A percentile compares a stretch with the other conserved stretches of the same genome.
These are phyloP conservation scores for Boechera retrofracta DNA, from an alignment of 345 rosid genomes.

Conservation along the genomic window DNA sequence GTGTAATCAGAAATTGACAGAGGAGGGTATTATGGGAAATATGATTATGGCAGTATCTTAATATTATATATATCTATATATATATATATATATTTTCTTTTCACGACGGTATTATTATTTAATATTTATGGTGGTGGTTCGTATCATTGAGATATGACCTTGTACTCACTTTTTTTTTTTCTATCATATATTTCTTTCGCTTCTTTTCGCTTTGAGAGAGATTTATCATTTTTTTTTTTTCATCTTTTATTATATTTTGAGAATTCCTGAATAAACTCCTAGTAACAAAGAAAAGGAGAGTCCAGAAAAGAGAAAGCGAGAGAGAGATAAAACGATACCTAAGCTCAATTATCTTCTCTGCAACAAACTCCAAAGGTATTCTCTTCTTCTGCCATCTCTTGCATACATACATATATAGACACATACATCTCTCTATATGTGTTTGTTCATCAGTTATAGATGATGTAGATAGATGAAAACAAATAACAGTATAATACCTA, in stretches of 20 bases:
- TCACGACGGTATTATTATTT: slow-evolving; percentile 8
- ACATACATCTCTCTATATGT: not conserved
- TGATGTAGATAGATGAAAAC: slow-evolving; percentile 8
- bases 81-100: not conserved
- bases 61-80: not conserved
- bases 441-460: slow-evolving; percentile 35
- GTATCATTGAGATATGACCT: slow-evolving; percentile 49
- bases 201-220: slow-evolving; percentile 30
- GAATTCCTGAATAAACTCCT: slow-evolving; percentile 31
- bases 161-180: slow-evolving; percentile 35
- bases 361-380: slow-evolving; percentile 52
- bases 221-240: slow-evolving; percentile 27
- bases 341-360: slow-evolving; percentile 50
- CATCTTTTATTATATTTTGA: slow-evolving; percentile 5
- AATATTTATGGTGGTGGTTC: slow-evolving; percentile 44
- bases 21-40: slow-evolving; percentile 1
- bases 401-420: not conserved
- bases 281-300: slow-evolving; percentile 52
- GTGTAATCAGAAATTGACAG: not conserved
- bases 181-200: too few species aligned
- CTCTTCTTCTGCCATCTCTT: slow-evolving; percentile 27
- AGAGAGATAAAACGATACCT: slow-evolving; percentile 65
- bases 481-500: slow-evolving; percentile 31
- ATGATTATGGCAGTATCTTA: not conserved
- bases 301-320: slow-evolving; percentile 50